These are phyloP conservation scores for Lenzites betulinus DNA, from an alignment of 768 basidiomycete species.

Conservation along the genomic window DNA sequence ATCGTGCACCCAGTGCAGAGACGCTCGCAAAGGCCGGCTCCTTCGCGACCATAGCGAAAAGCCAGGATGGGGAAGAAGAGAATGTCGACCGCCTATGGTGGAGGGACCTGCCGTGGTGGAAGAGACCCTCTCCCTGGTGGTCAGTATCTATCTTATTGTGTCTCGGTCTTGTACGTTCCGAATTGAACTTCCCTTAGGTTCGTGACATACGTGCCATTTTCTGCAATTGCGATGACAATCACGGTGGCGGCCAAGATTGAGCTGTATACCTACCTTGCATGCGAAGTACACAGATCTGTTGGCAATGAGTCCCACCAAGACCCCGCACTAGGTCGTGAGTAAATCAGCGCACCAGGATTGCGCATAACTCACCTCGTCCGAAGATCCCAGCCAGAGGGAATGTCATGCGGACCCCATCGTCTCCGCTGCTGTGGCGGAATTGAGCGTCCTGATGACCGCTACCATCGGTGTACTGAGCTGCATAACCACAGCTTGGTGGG, in stretches of 20 bases:
- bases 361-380: background rate
- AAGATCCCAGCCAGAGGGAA: slow-evolving; percentile 16
- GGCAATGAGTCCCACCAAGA: no score
- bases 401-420: slow-evolving; percentile 75
- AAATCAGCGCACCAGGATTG: background rate
- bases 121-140: slow-evolving; percentile 73
- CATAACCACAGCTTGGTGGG: slow-evolving; percentile 86
- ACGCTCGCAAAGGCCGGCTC: slow-evolving; percentile 17
- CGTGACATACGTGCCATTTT: slow-evolving; percentile 52
- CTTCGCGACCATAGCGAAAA: no score
- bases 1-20: slow-evolving; percentile 38
- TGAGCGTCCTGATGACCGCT: slow-evolving; percentile 61
- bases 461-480: slow-evolving; percentile 74
- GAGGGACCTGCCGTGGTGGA: slow-evolving; percentile 67
- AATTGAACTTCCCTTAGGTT: slow-evolving; percentile 65
- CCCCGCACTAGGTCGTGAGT: slow-evolving; percentile 8
- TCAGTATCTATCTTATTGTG: slow-evolving; percentile 37
- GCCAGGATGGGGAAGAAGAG: slow-evolving; percentile 26
- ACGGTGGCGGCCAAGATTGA: slow-evolving; percentile 73
- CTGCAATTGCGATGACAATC: slow-evolving; percentile 54
- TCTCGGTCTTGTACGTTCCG: no score
- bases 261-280: slow-evolving; percentile 70
- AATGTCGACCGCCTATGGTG: slow-evolving; percentile 25
- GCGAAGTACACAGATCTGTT: slow-evolving; percentile 65
- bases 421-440: slow-evolving; percentile 65